A percentile compares a stretch with the other conserved stretches of the same genome.
These are phyloP conservation scores for Metarhizium guizhouense DNA, from an alignment of 2,329 filamentous ascomycete species.

Conservation along the genomic window DNA sequence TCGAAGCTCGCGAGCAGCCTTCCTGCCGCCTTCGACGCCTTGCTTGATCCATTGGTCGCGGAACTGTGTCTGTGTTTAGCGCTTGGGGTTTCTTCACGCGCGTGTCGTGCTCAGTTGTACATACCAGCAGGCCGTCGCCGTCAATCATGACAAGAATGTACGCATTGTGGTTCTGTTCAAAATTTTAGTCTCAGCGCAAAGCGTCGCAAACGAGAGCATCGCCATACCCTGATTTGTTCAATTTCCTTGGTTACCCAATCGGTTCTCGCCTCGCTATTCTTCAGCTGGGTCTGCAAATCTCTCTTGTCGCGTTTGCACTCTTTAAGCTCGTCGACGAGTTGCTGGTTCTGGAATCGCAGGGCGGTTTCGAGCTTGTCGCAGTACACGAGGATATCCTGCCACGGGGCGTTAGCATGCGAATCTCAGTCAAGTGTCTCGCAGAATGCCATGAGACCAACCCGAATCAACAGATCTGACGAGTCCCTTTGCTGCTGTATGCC, in stretches of 20 bases:
- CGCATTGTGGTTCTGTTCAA: conserved; percentile 41
- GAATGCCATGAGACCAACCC: conserved; percentile 25
- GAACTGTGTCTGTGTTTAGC: conserved; percentile 34
- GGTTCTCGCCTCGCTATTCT: conserved; percentile 27
- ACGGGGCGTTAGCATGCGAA: background rate
- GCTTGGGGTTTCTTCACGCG: too few relatives aligned
- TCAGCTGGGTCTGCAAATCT: conserved; percentile 40
- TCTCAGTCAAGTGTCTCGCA: background rate
- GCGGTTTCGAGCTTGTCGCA: conserved; percentile 32
- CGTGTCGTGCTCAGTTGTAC: conserved; percentile 1
- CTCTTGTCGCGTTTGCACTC: conserved; percentile 40
- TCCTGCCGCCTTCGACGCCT: conserved; percentile 46
- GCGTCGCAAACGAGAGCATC: conserved; percentile 6
- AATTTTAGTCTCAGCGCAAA: background rate
- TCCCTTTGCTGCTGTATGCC: conserved; percentile 32
- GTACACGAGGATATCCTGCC: conserved; percentile 22
- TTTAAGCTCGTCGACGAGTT: conserved; percentile 30
- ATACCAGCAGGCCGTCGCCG: conserved; percentile 52
- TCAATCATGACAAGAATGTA: conserved; percentile 55
- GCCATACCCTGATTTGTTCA: conserved; percentile 36
- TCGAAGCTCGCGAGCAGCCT: conserved; percentile 40
- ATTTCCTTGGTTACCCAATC: conserved; percentile 28
- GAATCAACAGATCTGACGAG: conserved; percentile 35
- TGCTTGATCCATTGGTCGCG: conserved; percentile 43
- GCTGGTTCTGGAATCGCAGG: conserved; percentile 34